Evolutionary conservation across 345 rosid genomes (phyloP), one percentile per base, ranked within the genome.

Genomic region (Citrus maxima): DNA sequence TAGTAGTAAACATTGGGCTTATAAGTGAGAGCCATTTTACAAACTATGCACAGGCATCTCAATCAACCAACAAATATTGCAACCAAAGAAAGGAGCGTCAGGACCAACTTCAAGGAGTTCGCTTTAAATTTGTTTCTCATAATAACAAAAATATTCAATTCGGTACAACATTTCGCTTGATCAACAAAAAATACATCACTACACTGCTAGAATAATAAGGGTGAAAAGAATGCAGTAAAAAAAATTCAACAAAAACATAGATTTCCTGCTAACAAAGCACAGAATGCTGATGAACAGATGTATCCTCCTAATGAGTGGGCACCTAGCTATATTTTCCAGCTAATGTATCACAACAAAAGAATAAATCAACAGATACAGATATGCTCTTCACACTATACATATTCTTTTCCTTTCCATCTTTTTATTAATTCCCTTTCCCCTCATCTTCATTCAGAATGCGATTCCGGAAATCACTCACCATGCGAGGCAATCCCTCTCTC

Each of bases 381-480:
- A 64, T 55, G 77, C 77, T 76, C 80, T 84, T 82, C 75, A 75
- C 63, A 82, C 82, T 90, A 82, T 88, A 90, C 90, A 86, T 77
- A 63, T 70, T 58, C 27, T 49, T 66, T 72, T 21, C 12, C 72
- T 16, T 42, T 61, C 25, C 30, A 35, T 4, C 51, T 77, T n/a
- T n/a, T 71, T 72, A 37, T 55, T 86, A 86, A 83, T 67, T 84
- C 78, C 78, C 90, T 85, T 92, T 93, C 7, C 93, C 93, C 88
- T 92, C 97, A 67, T 90, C 92, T 84, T 91, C 94, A 64, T 95
- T 92, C 83, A 93, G 81, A 85, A 95, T 93, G 81, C 98, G 88
- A 77, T 89, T 91, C 84, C 86, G 88, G 86, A 93, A 95, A 82
- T 95, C 98, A 55, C 87, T 89, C 55, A 96, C 99, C 99, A 96